Percentiles rank a stretch among this genome's conserved stretches.
Evolutionary conservation across 805 yeast species (phyloP).

Genomic region (Candida methanosorbosa): DNA sequence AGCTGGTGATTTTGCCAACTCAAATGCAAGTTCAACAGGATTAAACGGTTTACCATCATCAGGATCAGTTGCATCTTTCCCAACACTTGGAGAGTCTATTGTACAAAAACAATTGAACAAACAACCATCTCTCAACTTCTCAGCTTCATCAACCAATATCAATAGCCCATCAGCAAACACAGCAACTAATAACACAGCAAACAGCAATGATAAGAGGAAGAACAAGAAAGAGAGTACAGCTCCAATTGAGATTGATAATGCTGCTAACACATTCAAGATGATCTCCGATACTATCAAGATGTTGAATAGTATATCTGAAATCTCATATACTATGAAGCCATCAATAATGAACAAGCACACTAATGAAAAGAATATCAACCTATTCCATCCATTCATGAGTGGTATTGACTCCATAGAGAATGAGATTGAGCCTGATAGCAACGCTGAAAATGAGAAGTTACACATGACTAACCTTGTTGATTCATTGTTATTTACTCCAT

Average conservation of each 20-base stretch:
- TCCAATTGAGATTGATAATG: conserved; percentile 12
- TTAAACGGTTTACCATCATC: conserved; percentile 52
- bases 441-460: conserved; percentile 11
- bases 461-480: conserved; percentile 20
- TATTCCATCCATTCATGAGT: conserved; percentile 16
- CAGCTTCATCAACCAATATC: background rate
- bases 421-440: conserved; percentile 4
- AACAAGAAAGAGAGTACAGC: conserved; percentile 11
- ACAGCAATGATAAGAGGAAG: conserved; percentile 20
- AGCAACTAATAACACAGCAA: conserved; percentile 3
- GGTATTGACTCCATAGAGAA: conserved; percentile 5
- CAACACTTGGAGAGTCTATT: conserved; percentile 20
- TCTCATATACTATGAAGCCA: conserved; percentile 18
- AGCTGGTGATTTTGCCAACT: conserved; percentile 6
- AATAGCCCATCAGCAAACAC: conserved; percentile 2
- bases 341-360: conserved; percentile 7
- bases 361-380: background rate
- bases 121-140: background rate
- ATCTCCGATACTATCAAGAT: conserved; percentile 18
- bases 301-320: conserved; percentile 14
- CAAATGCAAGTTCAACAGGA: conserved; percentile 19
- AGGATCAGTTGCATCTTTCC: conserved; percentile 18
- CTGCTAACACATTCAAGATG: conserved; percentile 13
- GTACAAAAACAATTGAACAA: conserved; percentile 6
- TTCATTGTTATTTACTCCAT: conserved; percentile 24